Conservation (phyloP, 169 alveolate species). For the Cyclospora cayetanensis region DNA sequence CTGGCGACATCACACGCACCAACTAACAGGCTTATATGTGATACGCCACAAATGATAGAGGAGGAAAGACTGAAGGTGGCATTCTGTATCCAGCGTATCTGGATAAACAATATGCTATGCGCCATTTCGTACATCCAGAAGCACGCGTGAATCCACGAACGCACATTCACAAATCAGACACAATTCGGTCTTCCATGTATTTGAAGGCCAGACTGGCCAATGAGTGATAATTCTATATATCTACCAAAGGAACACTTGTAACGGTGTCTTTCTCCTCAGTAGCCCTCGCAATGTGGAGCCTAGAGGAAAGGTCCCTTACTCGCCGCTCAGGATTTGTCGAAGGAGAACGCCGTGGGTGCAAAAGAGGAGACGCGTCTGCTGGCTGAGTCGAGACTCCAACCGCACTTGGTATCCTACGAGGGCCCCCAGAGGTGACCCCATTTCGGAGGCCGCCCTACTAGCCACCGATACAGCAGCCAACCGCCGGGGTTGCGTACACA, state of each 20-base stretch:
- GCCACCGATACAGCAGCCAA: slow-evolving; percentile 99
- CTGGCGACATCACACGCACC: too few relatives aligned
- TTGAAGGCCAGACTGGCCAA: not conserved
- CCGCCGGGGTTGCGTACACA: slow-evolving; percentile 99
- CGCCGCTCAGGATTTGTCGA: slow-evolving; percentile 77
- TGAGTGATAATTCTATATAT: too few relatives aligned
- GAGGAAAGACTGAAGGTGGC: not conserved
- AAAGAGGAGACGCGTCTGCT: slow-evolving; percentile 95
- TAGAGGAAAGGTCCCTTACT: not conserved
- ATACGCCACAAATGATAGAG: not conserved
- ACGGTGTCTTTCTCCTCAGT: not conserved
- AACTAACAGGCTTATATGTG: not conserved
- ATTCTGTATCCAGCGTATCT: not conserved
- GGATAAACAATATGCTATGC: not conserved
- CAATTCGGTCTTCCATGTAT: not conserved
- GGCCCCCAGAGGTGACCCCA: slow-evolving; percentile 94
- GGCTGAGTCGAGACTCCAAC: slow-evolving; percentile 94
- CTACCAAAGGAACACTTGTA: not conserved
- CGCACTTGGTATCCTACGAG: slow-evolving; percentile 97
- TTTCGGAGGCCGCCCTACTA: slow-evolving; percentile 98
- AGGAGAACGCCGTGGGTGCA: slow-evolving; percentile 98
- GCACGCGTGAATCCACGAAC: not conserved
- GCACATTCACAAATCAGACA: not conserved
- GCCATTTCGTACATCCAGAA: not conserved
- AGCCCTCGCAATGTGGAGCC: not conserved